These are phyloP conservation scores for Diaporthe vexans DNA, from an alignment of 2,329 filamentous ascomycete species.

Conservation along the genomic window DNA sequence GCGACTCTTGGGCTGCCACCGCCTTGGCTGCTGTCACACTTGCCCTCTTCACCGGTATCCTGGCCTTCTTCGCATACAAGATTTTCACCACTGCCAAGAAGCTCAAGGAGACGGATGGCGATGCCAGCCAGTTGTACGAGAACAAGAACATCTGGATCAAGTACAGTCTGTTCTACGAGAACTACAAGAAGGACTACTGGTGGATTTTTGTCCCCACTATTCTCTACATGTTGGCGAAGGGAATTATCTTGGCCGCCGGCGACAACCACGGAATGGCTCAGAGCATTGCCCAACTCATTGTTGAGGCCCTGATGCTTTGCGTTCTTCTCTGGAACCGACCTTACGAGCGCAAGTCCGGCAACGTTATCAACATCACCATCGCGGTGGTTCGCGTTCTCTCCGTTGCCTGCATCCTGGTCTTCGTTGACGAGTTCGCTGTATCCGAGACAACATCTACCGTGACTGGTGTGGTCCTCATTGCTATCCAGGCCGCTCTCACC, in stretches of 20 bases:
- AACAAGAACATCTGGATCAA: conserved; percentile 93
- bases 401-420: conserved; percentile 89
- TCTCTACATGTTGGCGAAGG: conserved; percentile 91
- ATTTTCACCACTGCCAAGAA: conserved; percentile 83
- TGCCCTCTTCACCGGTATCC: conserved; percentile 81
- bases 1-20: conserved; percentile 96
- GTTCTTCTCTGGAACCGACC: conserved; percentile 88
- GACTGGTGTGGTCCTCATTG: conserved; percentile 92
- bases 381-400: conserved; percentile 91
- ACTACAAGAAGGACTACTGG: conserved; percentile 95
- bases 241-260: conserved; percentile 85
- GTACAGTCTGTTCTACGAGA: conserved; percentile 98
- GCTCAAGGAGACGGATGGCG: conserved; percentile 82
- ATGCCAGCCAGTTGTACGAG: conserved; percentile 81
- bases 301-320: conserved; percentile 84
- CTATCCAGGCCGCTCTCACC: conserved; percentile 88
- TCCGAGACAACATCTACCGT: conserved; percentile 94
- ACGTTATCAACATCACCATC: conserved; percentile 94
- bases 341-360: conserved; percentile 87
- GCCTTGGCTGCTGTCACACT: conserved; percentile 86
- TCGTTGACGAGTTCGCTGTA: conserved; percentile 93
- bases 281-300: conserved; percentile 81
- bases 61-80: conserved; percentile 87
- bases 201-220: conserved; percentile 95
- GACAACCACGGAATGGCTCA: conserved; percentile 90